Conservation (phyloP, 169 alveolate species). For the Eimeria necatrix region DNA sequence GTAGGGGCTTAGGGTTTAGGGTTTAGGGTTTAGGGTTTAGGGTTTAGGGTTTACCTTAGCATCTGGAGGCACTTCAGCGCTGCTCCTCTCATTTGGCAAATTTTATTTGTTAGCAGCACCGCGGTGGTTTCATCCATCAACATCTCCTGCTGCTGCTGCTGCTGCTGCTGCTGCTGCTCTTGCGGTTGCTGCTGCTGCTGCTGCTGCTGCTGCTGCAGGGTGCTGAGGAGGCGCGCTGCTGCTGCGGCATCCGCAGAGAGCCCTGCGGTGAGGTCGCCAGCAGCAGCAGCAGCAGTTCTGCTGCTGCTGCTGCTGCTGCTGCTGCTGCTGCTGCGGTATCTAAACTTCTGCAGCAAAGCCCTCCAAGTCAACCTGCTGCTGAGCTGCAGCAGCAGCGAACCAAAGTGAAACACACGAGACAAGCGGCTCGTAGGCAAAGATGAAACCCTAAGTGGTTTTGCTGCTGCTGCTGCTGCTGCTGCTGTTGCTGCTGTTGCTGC, state of each 20-base stretch:
- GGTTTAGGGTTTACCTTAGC: constrained; percentile 77
- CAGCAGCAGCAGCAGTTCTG: neutral
- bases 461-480: constrained; percentile 47
- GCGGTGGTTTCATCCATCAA: constrained; percentile 83
- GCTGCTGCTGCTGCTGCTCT: neutral
- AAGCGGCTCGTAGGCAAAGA: neutral
- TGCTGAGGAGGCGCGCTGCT: neutral
- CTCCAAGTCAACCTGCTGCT: neutral
- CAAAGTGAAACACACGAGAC: constrained; percentile 54
- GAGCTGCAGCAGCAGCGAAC: constrained; percentile 10
- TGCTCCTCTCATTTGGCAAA: constrained; percentile 95
- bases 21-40: too few relatives aligned
- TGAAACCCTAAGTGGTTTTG: neutral
- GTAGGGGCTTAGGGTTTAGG: too few relatives aligned
- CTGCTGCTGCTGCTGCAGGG: constrained; percentile 29
- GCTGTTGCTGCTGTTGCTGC: constrained; percentile 55
- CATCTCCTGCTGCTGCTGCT: constrained; percentile 32
- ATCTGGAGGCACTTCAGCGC: constrained; percentile 91
- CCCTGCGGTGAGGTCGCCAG: neutral
- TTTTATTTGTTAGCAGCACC: constrained; percentile 85
- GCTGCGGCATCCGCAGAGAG: neutral
- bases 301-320: constrained; percentile 58
- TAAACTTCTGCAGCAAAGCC: constrained; percentile 1
- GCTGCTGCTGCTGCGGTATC: constrained; percentile 23
- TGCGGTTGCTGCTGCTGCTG: neutral